These are phyloP conservation scores for Exidia glandulosa DNA, from an alignment of 768 basidiomycete species.

Conservation along the genomic window DNA sequence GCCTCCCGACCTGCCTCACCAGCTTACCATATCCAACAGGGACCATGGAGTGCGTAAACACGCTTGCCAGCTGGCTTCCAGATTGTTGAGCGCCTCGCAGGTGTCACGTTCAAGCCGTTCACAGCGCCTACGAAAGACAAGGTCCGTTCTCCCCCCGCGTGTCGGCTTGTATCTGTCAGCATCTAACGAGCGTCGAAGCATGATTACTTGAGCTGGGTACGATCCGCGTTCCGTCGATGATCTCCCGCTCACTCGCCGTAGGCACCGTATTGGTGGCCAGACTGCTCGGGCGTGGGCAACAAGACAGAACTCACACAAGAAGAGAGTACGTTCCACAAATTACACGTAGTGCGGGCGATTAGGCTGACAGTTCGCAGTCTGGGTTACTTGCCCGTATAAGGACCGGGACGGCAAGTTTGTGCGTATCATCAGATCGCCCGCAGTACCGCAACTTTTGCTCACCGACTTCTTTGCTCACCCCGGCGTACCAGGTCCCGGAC, in stretches of 20 bases:
- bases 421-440: not conserved
- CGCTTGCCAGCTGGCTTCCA: conserved; percentile 28
- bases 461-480: conserved; percentile 2
- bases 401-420: conserved; percentile 37
- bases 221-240: not conserved
- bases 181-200: not conserved
- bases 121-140: not conserved
- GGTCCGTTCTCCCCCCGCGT: not conserved
- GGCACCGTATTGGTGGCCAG: conserved; percentile 33
- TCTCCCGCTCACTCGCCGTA: not conserved
- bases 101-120: not conserved
- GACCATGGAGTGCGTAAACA: conserved; percentile 54
- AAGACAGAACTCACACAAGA: conserved; percentile 43
- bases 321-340: conserved; percentile 26
- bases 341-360: no score
- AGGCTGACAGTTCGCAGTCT: conserved; percentile 17
- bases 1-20: not conserved
- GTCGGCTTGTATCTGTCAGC: no score
- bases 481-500: conserved; percentile 48
- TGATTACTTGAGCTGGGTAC: not conserved
- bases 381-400: conserved; percentile 36
- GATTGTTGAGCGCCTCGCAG: not conserved
- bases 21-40: conserved; percentile 7
- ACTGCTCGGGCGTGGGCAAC: conserved; percentile 48
- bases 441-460: not conserved